phyloP scores from a whole-genome alignment of 306 rosid genomes.

The cucumber (Cucumis sativus) region DNA sequence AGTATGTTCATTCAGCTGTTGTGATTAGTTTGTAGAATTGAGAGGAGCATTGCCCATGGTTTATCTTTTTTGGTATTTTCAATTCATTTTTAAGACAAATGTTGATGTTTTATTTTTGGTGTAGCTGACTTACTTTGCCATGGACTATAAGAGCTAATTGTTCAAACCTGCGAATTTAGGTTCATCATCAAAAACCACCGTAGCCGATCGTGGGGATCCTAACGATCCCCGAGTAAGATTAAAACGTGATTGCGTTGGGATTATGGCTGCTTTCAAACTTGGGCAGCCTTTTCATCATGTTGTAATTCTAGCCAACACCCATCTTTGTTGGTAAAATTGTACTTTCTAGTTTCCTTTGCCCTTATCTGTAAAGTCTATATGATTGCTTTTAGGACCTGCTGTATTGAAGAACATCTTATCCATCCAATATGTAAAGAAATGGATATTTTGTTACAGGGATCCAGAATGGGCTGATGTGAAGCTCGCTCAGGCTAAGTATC shows the following conservation, averaged over 20 bases:
- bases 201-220: constrained; percentile 49
- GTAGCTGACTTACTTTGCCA: background rate
- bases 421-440: too few relatives aligned
- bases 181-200: constrained; percentile 21
- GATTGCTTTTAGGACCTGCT: too few relatives aligned
- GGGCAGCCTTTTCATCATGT: constrained; percentile 33
- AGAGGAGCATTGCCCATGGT: background rate
- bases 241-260: constrained; percentile 84
- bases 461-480: too few relatives aligned
- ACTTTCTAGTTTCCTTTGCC: too few relatives aligned
- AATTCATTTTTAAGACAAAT: background rate
- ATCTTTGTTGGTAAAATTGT: too few relatives aligned
- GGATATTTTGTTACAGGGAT: too few relatives aligned
- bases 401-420: too few relatives aligned
- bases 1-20: too few relatives aligned
- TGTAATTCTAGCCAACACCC: constrained; percentile 70
- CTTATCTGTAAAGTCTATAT: too few relatives aligned
- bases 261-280: constrained; percentile 70
- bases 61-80: background rate
- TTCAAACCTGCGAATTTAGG: constrained; percentile 17
- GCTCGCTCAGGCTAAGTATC: too few relatives aligned
- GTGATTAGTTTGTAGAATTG: background rate
- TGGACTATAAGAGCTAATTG: background rate
- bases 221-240: constrained; percentile 70
- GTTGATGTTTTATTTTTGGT: background rate